These are phyloP conservation scores for Amanita phalloides DNA, from an alignment of 768 basidiomycete species.

Conservation along the genomic window DNA sequence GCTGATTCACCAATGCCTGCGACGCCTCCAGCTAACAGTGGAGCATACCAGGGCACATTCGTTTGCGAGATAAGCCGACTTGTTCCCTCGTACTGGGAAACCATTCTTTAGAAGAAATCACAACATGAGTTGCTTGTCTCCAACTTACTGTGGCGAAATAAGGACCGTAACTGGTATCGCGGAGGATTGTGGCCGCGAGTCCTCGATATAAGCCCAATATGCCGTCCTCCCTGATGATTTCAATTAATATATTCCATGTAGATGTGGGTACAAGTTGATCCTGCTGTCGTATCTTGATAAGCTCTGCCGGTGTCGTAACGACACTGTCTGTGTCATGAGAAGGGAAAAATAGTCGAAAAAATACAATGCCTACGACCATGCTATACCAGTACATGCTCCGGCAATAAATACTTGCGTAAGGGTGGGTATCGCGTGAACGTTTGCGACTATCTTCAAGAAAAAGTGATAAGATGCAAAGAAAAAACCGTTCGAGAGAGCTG, in stretches of 20 bases:
- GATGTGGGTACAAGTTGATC: constrained; percentile 37
- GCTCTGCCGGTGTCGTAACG: constrained; percentile 74
- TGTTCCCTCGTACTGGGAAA: constrained; percentile 49
- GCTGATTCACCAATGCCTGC: constrained; percentile 47
- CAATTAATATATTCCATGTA: constrained; percentile 39
- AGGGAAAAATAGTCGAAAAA: not conserved
- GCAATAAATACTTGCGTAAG: constrained; percentile 67
- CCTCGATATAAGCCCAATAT: constrained; percentile 70
- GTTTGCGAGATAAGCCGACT: constrained; percentile 34
- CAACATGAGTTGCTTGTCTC: not conserved
- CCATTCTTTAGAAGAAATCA: no score
- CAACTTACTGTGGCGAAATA: constrained; percentile 69
- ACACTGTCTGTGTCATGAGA: constrained; percentile 28
- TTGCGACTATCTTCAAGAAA: constrained; percentile 56
- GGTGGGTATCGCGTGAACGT: constrained; percentile 38
- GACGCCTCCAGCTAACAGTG: constrained; percentile 67
- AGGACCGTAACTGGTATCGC: constrained; percentile 77
- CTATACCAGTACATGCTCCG: constrained; percentile 70
- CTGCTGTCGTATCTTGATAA: constrained; percentile 83
- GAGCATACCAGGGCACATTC: constrained; percentile 35
- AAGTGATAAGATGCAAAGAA: constrained; percentile 81
- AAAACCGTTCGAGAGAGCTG: constrained; percentile 74
- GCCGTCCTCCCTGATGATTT: constrained; percentile 47
- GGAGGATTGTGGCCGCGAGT: constrained; percentile 54
- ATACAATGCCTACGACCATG: constrained; percentile 53